These are phyloP conservation scores for Kwoniella shivajii DNA, from an alignment of 1,284 basidiomycete genomes.

Conservation along the genomic window DNA sequence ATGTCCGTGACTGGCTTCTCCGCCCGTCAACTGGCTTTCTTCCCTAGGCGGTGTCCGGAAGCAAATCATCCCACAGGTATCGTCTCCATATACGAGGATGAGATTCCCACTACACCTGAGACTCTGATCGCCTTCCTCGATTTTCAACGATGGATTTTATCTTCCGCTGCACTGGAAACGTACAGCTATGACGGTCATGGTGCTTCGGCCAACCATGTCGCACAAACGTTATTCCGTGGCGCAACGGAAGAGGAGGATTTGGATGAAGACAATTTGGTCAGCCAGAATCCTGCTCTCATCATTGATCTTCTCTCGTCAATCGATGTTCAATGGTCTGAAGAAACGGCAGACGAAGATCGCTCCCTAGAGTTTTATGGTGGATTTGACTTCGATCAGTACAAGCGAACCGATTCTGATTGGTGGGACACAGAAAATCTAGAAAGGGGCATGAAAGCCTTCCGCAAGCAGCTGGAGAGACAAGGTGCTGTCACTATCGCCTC, in stretches of 20 bases:
- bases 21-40: constrained; percentile 69
- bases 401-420: constrained; percentile 69
- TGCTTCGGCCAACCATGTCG: constrained; percentile 69
- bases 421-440: constrained; percentile 75
- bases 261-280: constrained; percentile 58
- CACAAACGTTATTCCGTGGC: constrained; percentile 69
- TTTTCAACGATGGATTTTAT: constrained; percentile 80
- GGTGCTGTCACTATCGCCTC: constrained; percentile 68
- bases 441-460: constrained; percentile 65
- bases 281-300: constrained; percentile 77
- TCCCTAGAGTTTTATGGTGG: constrained; percentile 67
- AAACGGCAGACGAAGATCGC: constrained; percentile 56
- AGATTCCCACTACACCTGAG: constrained; percentile 73
- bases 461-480: constrained; percentile 66
- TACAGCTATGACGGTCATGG: constrained; percentile 80
- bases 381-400: constrained; percentile 74
- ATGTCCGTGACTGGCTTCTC: constrained; percentile 89
- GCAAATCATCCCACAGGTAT: constrained; percentile 65
- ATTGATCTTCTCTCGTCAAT: constrained; percentile 84
- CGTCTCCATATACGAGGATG: constrained; percentile 68
- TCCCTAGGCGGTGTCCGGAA: constrained; percentile 57
- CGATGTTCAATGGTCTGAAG: constrained; percentile 84
- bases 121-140: constrained; percentile 77
- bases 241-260: constrained; percentile 60
- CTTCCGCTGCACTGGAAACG: constrained; percentile 84